These are phyloP conservation scores for Sphaerulina musiva DNA, from an alignment of 2,329 filamentous ascomycete species.

Conservation along the genomic window DNA sequence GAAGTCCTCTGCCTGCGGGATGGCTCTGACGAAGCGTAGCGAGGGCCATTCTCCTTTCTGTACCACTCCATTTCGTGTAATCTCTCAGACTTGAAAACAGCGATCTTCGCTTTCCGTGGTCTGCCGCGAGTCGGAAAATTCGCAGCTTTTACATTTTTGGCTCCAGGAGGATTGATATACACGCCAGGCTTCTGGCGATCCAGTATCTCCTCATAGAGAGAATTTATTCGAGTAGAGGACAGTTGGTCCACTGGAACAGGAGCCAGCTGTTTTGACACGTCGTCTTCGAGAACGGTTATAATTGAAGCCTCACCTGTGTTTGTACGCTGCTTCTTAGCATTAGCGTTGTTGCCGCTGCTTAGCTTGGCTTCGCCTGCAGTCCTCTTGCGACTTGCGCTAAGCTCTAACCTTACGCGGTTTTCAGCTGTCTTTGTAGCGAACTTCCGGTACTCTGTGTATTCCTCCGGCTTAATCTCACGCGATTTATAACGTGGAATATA, in stretches of 20 bases:
- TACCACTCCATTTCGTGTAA: constrained; percentile 37
- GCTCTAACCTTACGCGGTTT: constrained; percentile 10
- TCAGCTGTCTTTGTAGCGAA: constrained; percentile 15
- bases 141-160: constrained; percentile 28
- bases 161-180: constrained; percentile 43
- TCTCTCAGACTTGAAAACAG: constrained; percentile 36
- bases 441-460: constrained; percentile 20
- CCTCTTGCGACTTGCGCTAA: constrained; percentile 9
- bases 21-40: constrained; percentile 10
- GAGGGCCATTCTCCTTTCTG: constrained; percentile 7
- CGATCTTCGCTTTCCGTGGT: constrained; percentile 40
- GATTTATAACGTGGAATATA: constrained; percentile 1
- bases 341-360: neutral
- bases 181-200: constrained; percentile 34
- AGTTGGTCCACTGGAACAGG: neutral
- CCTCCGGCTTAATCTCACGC: constrained; percentile 15
- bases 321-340: constrained; percentile 1
- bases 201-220: constrained; percentile 29
- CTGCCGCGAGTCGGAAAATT: constrained; percentile 33
- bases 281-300: neutral
- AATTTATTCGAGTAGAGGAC: constrained; percentile 21
- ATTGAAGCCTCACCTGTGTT: neutral
- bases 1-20: constrained; percentile 13
- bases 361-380: neutral
- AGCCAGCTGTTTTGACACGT: neutral